Conservation (phyloP, 495 filamentous ascomycete species). For the Podospora sp. region DNA sequence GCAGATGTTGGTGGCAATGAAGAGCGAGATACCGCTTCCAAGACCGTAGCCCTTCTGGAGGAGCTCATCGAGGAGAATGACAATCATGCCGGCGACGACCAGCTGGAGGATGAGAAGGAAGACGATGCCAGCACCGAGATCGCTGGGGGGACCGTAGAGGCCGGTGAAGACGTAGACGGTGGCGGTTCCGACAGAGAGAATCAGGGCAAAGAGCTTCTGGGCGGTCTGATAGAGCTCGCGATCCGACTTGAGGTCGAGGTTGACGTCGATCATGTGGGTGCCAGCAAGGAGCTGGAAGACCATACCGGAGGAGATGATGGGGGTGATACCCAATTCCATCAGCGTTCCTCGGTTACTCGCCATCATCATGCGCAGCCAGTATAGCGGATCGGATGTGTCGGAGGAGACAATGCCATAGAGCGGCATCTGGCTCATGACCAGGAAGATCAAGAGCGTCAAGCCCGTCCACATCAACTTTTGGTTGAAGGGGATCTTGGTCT, state of each 20-base stretch:
- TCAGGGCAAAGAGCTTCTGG: constrained; percentile 99
- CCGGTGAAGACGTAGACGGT: constrained; percentile 97
- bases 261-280: constrained; percentile 99
- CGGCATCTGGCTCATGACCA: constrained; percentile 99
- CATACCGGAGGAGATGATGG: constrained; percentile 99
- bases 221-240: constrained; percentile 99
- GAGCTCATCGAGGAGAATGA: constrained; percentile 98
- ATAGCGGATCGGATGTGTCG: constrained; percentile 94
- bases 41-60: constrained; percentile 99
- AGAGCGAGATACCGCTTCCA: constrained; percentile 96
- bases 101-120: constrained; percentile 96
- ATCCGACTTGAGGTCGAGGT: constrained; percentile 98
- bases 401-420: constrained; percentile 95
- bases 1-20: constrained; percentile 99
- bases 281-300: constrained; percentile 99
- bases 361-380: constrained; percentile 99
- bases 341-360: constrained; percentile 97
- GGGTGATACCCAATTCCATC: constrained; percentile 99
- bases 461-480: constrained; percentile 99
- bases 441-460: constrained; percentile 93
- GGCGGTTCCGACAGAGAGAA: constrained; percentile 94
- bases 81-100: constrained; percentile 93
- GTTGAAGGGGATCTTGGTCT: constrained; percentile 96
- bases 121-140: constrained; percentile 96
- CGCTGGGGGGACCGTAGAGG: constrained; percentile 93